phyloP scores from a whole-genome alignment of 2,329 filamentous ascomycete genomes.

The Aspergillus thermomutatus region DNA sequence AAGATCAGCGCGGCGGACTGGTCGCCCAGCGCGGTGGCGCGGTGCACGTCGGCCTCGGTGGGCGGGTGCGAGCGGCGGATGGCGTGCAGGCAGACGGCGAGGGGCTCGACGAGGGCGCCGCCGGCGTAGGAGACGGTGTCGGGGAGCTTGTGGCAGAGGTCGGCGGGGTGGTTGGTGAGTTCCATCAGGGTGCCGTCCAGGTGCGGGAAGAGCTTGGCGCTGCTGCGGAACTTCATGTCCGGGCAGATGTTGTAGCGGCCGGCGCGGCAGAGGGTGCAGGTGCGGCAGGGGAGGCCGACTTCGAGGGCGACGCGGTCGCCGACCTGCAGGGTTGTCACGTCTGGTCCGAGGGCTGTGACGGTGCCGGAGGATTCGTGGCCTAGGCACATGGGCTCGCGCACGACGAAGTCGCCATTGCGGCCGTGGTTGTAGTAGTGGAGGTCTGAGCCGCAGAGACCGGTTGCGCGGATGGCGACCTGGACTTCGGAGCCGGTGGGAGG shows the following conservation, averaged over 20 bases:
- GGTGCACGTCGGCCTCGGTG: conserved; percentile 28
- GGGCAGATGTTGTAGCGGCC: conserved; percentile 63
- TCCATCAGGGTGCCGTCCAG: conserved; percentile 63
- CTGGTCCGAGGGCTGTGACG: conserved; percentile 66
- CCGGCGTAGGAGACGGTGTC: conserved; percentile 51
- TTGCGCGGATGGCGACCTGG: conserved; percentile 62
- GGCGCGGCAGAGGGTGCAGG: conserved; percentile 53
- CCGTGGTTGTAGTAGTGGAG: conserved; percentile 85
- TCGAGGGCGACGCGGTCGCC: conserved; percentile 91
- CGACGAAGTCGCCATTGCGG: conserved; percentile 80
- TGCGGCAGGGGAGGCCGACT: conserved; percentile 79
- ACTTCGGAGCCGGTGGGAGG: conserved; percentile 54
- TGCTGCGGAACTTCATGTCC: conserved; percentile 56
- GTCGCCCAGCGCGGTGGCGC: conserved; percentile 40
- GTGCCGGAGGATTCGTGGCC: conserved; percentile 77
- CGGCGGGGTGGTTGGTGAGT: conserved; percentile 58
- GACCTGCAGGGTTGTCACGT: conserved; percentile 58
- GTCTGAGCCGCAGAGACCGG: conserved; percentile 69
- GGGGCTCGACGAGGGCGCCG: conserved; percentile 58
- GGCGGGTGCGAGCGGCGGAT: conserved; percentile 53
- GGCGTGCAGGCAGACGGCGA: conserved; percentile 60
- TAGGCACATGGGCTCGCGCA: conserved; percentile 77
- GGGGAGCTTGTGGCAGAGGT: conserved; percentile 59
- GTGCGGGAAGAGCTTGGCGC: conserved; percentile 59
- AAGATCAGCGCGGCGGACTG: conserved; percentile 54